phyloP scores from a whole-genome alignment of 306 rosid species.

The Dicorynia guianensis region DNA sequence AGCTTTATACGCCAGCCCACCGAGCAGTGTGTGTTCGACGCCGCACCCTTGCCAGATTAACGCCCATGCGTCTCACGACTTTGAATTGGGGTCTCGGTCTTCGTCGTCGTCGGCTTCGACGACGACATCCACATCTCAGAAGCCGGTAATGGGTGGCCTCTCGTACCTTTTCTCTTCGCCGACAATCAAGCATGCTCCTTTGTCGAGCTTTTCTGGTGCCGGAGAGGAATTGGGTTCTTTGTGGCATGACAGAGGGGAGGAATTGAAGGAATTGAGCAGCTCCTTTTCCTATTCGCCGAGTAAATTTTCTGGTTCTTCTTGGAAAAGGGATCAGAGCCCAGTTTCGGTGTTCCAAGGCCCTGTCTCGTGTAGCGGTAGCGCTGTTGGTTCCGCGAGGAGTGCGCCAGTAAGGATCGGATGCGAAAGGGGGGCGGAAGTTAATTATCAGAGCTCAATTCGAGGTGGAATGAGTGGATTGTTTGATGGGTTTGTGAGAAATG shows the following conservation, averaged over 20 bases:
- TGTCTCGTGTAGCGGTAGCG: constrained; percentile 69
- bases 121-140: constrained; percentile 69
- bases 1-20: constrained; percentile 86
- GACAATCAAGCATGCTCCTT: constrained; percentile 57
- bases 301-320: constrained; percentile 62
- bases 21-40: constrained; percentile 85
- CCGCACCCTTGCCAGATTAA: constrained; percentile 80
- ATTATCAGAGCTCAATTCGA: constrained; percentile 46
- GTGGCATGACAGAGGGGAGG: constrained; percentile 69
- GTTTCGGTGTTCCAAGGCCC: constrained; percentile 94
- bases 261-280: constrained; percentile 76
- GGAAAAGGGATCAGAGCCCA: constrained; percentile 87
- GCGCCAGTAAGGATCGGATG: constrained; percentile 52
- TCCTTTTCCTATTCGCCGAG: constrained; percentile 75
- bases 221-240: constrained; percentile 72
- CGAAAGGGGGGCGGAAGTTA: constrained; percentile 54
- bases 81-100: constrained; percentile 79
- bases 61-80: constrained; percentile 69
- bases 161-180: constrained; percentile 83
- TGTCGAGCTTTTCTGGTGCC: constrained; percentile 60
- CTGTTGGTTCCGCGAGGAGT: constrained; percentile 56
- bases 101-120: constrained; percentile 69
- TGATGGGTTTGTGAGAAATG: constrained; percentile 84
- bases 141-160: constrained; percentile 75
- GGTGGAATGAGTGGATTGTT: constrained; percentile 67